Evolutionary conservation across 257 asterid genomes (phyloP).

Genomic region (Petunia axillaris): DNA sequence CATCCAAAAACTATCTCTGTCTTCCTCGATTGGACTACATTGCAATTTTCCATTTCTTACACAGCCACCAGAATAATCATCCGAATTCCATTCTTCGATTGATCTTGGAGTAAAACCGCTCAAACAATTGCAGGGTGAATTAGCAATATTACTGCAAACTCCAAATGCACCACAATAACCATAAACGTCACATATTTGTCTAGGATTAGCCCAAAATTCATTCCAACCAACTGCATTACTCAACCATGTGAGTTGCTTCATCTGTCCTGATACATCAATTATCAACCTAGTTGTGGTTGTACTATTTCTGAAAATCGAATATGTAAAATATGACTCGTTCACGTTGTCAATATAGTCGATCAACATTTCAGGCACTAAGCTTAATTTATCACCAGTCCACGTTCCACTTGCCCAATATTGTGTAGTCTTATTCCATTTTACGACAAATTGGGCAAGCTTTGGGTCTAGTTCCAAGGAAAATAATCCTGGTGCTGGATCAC

Average conservation of each 20-base stretch:
- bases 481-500: conserved; percentile 28
- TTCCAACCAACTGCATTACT: conserved; percentile 34
- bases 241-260: conserved; percentile 41
- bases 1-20: not conserved
- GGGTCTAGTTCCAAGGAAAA: conserved; percentile 26
- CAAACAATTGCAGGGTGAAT: conserved; percentile 47
- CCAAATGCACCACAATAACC: conserved; percentile 55
- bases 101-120: conserved; percentile 38
- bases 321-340: conserved; percentile 49
- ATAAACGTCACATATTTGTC: conserved; percentile 55
- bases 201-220: conserved; percentile 53
- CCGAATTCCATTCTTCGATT: conserved; percentile 38
- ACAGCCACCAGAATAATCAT: conserved; percentile 50
- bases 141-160: conserved; percentile 40
- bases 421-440: conserved; percentile 26
- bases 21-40: not conserved
- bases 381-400: conserved; percentile 65
- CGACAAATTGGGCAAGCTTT: not conserved
- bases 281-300: not conserved
- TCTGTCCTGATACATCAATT: conserved; percentile 42
- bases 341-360: conserved; percentile 29
- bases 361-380: conserved; percentile 48
- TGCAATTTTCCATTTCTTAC: not conserved
- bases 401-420: conserved; percentile 71
- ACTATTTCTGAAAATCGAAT: conserved; percentile 35